A percentile compares a stretch with the other conserved stretches of the same genome.
Conservation (phyloP, 2,329 filamentous ascomycete genomes). For the Fusarium sp. region DNA sequence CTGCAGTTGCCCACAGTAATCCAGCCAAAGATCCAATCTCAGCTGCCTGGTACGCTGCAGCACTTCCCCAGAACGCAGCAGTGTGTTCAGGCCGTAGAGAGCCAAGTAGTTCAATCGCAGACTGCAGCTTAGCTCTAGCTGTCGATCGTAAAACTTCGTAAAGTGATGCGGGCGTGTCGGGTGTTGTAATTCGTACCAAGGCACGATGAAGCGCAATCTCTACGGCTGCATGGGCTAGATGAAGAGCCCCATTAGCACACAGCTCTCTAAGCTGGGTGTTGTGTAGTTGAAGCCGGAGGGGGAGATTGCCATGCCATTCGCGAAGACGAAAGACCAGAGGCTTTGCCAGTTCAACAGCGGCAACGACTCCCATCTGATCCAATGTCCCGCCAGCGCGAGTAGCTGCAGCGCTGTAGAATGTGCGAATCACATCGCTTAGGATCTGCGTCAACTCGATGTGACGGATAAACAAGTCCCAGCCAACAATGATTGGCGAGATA, state of each 20-base stretch:
- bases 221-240: constrained; percentile 66
- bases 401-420: constrained; percentile 61
- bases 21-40: constrained; percentile 60
- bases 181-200: constrained; percentile 62
- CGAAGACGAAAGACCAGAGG: constrained; percentile 54
- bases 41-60: constrained; percentile 61
- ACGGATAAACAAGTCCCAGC: constrained; percentile 65
- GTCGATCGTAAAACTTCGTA: constrained; percentile 56
- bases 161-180: constrained; percentile 51
- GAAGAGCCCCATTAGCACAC: constrained; percentile 61
- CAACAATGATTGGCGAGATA: constrained; percentile 61
- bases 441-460: constrained; percentile 67
- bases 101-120: constrained; percentile 59
- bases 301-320: constrained; percentile 64
- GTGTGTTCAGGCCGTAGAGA: constrained; percentile 62
- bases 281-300: constrained; percentile 62
- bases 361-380: constrained; percentile 53
- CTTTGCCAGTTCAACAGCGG: constrained; percentile 54
- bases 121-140: constrained; percentile 58
- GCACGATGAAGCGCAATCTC: constrained; percentile 67
- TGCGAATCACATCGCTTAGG: constrained; percentile 65
- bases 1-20: constrained; percentile 59
- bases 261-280: constrained; percentile 59
- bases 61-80: constrained; percentile 63
- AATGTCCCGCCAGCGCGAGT: constrained; percentile 51